A percentile compares a stretch with the other conserved stretches of the same genome.
Conservation (phyloP, 345 rosid species). For the Viola odorata region DNA sequence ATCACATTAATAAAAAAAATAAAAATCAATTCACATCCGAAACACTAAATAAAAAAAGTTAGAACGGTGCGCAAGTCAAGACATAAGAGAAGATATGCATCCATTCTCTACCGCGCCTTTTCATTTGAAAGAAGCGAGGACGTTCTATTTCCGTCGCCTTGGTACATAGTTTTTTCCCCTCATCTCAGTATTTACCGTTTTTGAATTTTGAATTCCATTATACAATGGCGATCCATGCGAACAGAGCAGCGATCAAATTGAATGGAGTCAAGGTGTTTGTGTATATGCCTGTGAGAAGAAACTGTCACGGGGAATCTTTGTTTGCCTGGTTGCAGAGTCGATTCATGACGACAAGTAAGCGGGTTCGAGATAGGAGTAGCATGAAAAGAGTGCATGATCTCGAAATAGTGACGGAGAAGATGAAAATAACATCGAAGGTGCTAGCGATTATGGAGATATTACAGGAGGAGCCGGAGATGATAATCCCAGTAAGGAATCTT, state of each 20-base stretch:
- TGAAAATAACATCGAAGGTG: conserved; percentile 58
- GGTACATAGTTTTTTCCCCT: background rate
- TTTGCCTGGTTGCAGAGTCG: conserved; percentile 35
- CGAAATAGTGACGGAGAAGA: conserved; percentile 67
- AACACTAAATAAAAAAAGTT: too few species aligned
- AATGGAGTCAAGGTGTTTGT: conserved; percentile 28
- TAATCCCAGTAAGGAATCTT: conserved; percentile 47
- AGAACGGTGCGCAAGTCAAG: too few species aligned
- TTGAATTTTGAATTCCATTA: background rate
- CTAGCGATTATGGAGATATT: conserved; percentile 56
- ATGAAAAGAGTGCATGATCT: conserved; percentile 64
- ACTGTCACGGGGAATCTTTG: conserved; percentile 9
- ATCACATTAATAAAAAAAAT: too few species aligned
- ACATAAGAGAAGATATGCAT: too few species aligned
- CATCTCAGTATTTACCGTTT: background rate
- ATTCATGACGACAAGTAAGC: conserved; percentile 68
- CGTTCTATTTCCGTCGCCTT: background rate
- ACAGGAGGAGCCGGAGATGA: conserved; percentile 69
- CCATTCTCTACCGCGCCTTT: too few species aligned
- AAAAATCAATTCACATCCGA: too few species aligned
- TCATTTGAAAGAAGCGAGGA: too few species aligned
- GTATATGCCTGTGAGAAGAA: conserved; percentile 34
- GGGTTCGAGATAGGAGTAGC: conserved; percentile 73
- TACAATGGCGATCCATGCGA: conserved; percentile 7
- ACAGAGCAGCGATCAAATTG: conserved; percentile 6